Percentiles rank a stretch among this genome's conserved stretches.
These are phyloP conservation scores for Podaxis sp. DNA, from an alignment of 768 basidiomycete genomes.

Conservation along the genomic window DNA sequence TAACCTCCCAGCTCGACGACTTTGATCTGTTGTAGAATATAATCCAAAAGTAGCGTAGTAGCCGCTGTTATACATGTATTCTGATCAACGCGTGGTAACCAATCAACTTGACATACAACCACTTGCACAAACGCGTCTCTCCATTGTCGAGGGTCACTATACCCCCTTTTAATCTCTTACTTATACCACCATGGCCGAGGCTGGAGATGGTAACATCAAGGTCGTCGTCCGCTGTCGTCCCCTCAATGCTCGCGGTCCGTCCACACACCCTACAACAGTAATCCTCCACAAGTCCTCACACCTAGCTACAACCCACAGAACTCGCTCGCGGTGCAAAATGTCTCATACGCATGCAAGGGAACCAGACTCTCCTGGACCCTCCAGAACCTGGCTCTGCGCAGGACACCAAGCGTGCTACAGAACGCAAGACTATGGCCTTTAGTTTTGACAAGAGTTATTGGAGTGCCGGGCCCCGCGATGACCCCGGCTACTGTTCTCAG, in stretches of 20 bases:
- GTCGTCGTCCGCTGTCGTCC: slow-evolving; percentile 95
- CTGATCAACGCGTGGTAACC: slow-evolving; percentile 11
- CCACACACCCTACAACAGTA: neutral
- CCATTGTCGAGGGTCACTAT: neutral
- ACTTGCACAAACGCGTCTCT: neutral
- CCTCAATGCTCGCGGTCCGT: slow-evolving; percentile 89
- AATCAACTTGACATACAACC: slow-evolving; percentile 8
- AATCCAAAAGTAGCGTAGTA: neutral
- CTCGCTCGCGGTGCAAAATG: slow-evolving; percentile 90
- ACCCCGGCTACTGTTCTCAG: slow-evolving; percentile 89
- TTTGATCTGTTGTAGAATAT: slow-evolving; percentile 72
- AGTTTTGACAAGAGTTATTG: slow-evolving; percentile 98
- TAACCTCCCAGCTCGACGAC: slow-evolving; percentile 74
- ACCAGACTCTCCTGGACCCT: slow-evolving; percentile 90
- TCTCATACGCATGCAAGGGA: slow-evolving; percentile 93
- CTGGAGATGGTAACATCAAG: slow-evolving; percentile 88
- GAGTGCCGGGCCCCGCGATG: slow-evolving; percentile 90
- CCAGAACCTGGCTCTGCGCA: slow-evolving; percentile 73
- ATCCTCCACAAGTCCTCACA: slow-evolving; percentile 8
- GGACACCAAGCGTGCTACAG: slow-evolving; percentile 79
- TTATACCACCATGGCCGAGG: slow-evolving; percentile 58
- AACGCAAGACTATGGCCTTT: slow-evolving; percentile 88
- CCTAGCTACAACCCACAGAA: slow-evolving; percentile 47
- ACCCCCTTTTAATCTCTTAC: neutral
- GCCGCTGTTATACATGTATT: neutral